Conservation (phyloP, 805 yeast species). For the Starmerella sp. region DNA sequence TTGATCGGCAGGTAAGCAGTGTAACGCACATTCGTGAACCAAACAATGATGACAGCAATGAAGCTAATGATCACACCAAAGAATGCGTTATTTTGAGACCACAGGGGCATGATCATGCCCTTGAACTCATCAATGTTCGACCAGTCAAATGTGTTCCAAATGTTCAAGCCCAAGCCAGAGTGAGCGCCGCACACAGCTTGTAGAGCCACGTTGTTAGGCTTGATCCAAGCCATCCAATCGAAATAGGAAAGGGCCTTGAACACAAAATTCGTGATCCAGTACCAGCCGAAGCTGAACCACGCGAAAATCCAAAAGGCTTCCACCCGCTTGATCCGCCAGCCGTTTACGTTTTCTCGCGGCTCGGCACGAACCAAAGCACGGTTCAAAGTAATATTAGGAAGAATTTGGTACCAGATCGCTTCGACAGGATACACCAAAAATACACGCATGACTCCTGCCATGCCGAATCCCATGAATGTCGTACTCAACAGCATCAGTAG, state of each 20-base stretch:
- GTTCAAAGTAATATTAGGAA: conserved; percentile 41
- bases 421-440: conserved; percentile 43
- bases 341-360: conserved; percentile 38
- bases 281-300: conserved; percentile 41
- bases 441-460: conserved; percentile 53
- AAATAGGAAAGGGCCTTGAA: conserved; percentile 52
- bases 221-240: conserved; percentile 52
- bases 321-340: conserved; percentile 48
- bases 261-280: conserved; percentile 57
- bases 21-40: conserved; percentile 41
- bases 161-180: conserved; percentile 43
- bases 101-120: conserved; percentile 34
- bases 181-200: conserved; percentile 39
- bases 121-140: conserved; percentile 30
- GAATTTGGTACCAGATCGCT: conserved; percentile 36
- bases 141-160: conserved; percentile 40
- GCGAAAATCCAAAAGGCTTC: conserved; percentile 38
- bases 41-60: conserved; percentile 26
- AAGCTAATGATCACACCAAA: conserved; percentile 32
- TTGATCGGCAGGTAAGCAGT: conserved; percentile 44
- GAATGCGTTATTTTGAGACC: conserved; percentile 23
- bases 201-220: conserved; percentile 38
- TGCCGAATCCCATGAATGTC: conserved; percentile 53
- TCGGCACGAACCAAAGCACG: conserved; percentile 36
- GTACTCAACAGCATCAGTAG: conserved; percentile 42